phyloP scores from a whole-genome alignment of 225 moss, liverwort and hornwort species.

The Takakia lepidozioides region DNA sequence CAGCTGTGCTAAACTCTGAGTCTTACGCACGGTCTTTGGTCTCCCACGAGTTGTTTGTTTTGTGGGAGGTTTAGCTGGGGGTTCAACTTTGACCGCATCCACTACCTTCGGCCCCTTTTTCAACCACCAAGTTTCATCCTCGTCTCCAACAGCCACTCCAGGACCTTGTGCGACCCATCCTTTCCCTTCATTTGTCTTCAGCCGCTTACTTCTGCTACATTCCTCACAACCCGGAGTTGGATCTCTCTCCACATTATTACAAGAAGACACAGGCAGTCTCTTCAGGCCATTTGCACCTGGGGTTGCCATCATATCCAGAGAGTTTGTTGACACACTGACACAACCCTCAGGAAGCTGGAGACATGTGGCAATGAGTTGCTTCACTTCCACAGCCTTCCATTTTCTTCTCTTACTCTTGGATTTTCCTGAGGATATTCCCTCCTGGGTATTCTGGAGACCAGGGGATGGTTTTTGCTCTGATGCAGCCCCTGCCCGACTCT shows the following conservation, averaged over 20 bases:
- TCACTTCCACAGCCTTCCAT: slow-evolving; percentile 51
- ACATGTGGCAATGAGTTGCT: slow-evolving; percentile 56
- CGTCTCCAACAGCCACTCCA: slow-evolving; percentile 30
- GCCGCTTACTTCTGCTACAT: slow-evolving; percentile 65
- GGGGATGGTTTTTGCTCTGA: slow-evolving; percentile 28
- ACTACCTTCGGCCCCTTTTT: slow-evolving; percentile 68
- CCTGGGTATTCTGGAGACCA: slow-evolving; percentile 27
- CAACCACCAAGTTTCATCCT: slow-evolving; percentile 91
- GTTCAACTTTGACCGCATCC: slow-evolving; percentile 70
- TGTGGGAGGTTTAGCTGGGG: slow-evolving; percentile 57
- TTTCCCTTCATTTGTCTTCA: slow-evolving; percentile 68
- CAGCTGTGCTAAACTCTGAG: slow-evolving; percentile 85
- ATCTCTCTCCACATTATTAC: slow-evolving; percentile 46
- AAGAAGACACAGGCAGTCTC: slow-evolving; percentile 38
- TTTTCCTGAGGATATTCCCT: slow-evolving; percentile 12
- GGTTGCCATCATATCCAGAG: slow-evolving; percentile 24
- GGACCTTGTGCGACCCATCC: slow-evolving; percentile 50
- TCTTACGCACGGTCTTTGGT: slow-evolving; percentile 83
- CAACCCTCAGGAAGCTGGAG: slow-evolving; percentile 67
- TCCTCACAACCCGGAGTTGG: slow-evolving; percentile 89
- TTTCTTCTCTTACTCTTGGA: slow-evolving; percentile 49
- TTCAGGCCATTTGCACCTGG: slow-evolving; percentile 29
- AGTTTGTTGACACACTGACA: slow-evolving; percentile 28
- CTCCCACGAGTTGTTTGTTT: slow-evolving; percentile 89
- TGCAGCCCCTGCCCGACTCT: slow-evolving; percentile 18